These are phyloP conservation scores for Aspergillus sparsus DNA, from an alignment of 495 filamentous ascomycete genomes.

Conservation along the genomic window DNA sequence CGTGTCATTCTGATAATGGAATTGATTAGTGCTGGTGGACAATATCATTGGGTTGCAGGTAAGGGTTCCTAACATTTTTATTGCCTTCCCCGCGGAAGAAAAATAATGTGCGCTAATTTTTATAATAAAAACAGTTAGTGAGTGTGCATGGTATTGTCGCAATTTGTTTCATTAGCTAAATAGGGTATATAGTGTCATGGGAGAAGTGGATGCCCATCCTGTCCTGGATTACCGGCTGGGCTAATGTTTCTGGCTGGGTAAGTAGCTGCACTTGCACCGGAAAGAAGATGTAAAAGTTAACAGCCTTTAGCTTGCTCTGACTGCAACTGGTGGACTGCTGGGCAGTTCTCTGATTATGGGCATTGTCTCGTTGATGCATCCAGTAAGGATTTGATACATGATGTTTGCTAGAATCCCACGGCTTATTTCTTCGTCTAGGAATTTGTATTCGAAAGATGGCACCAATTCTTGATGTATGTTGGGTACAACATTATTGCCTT, in stretches of 20 bases:
- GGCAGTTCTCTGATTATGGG: constrained; percentile 61
- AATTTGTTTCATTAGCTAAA: constrained; percentile 7
- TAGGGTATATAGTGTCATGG: constrained; percentile 42
- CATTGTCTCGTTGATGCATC: constrained; percentile 60
- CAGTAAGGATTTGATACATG: constrained; percentile 27
- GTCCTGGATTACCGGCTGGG: constrained; percentile 74
- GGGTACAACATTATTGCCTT: constrained; percentile 64
- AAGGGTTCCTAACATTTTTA: constrained; percentile 16
- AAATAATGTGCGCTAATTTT: constrained; percentile 8
- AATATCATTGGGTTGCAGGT: constrained; percentile 78
- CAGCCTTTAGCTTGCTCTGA: constrained; percentile 59
- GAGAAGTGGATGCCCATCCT: constrained; percentile 60
- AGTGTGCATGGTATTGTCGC: constrained; percentile 20
- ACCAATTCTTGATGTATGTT: constrained; percentile 75
- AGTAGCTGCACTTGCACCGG: neutral
- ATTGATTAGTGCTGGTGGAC: constrained; percentile 53
- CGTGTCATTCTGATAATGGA: too few species aligned
- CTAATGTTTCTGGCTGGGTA: constrained; percentile 75
- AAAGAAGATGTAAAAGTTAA: constrained; percentile 47
- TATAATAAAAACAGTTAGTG: constrained; percentile 29
- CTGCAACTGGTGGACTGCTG: constrained; percentile 50
- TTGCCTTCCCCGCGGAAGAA: neutral
- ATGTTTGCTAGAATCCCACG: neutral
- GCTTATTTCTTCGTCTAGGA: constrained; percentile 21
- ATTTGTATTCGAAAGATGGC: constrained; percentile 63